Evolutionary conservation across 2,329 filamentous ascomycete species (phyloP).

Genomic region (Fusarium albidum): DNA sequence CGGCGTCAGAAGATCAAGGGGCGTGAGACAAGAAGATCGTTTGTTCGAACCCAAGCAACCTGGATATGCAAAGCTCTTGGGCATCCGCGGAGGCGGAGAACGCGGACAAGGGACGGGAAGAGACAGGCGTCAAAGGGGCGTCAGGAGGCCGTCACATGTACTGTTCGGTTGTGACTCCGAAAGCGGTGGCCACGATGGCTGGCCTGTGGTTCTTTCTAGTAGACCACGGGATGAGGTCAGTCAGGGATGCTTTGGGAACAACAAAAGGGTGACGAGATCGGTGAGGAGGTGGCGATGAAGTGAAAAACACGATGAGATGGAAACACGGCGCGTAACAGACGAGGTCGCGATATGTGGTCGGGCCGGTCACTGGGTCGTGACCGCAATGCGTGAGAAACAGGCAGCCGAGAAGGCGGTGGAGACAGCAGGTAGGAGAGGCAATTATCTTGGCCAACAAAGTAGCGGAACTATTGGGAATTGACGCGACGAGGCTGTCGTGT

Average conservation of each 20-base stretch:
- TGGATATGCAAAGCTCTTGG: constrained; percentile 11
- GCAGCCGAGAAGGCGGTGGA: constrained; percentile 7
- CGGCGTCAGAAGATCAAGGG: constrained; percentile 21
- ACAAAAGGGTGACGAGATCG: constrained; percentile 12
- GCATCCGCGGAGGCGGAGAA: constrained; percentile 18
- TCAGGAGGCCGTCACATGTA: constrained; percentile 30
- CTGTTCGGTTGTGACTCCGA: constrained; percentile 28
- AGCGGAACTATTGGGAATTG: constrained; percentile 3
- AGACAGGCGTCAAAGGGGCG: constrained; percentile 24
- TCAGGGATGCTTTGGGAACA: constrained; percentile 20
- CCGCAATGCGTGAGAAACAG: constrained; percentile 15
- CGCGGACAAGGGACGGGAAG: constrained; percentile 15
- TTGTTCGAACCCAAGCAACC: constrained; percentile 4
- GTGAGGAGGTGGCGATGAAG: constrained; percentile 22
- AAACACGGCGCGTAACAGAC: constrained; percentile 31
- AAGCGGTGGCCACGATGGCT: constrained; percentile 19
- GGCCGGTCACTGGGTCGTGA: constrained; percentile 28
- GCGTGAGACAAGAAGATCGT: constrained; percentile 25
- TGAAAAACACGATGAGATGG: constrained; percentile 17
- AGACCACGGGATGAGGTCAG: constrained; percentile 18
- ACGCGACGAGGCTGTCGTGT: constrained; percentile 3
- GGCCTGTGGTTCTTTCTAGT: constrained; percentile 22
- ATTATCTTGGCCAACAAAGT: constrained; percentile 5
- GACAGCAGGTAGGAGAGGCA: constrained; percentile 4
- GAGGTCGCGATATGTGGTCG: constrained; percentile 36